Evolutionary conservation across 371 early-diverging fungal genomes (phyloP).

Genomic region (Apophysomyces elegans): DNA sequence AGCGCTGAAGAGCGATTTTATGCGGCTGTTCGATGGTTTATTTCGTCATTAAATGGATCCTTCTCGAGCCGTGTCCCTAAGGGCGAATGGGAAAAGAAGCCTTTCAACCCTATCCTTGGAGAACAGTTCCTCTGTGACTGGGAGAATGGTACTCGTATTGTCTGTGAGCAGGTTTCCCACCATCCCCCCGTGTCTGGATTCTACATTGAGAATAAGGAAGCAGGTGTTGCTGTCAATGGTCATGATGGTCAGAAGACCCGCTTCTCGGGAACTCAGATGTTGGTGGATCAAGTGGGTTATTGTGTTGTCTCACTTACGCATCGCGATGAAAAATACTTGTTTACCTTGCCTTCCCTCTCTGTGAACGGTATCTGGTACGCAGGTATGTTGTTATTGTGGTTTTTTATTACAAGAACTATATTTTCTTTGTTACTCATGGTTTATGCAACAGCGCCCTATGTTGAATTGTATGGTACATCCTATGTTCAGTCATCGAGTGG

Average conservation of each 20-base stretch:
- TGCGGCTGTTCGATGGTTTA: conserved; percentile 77
- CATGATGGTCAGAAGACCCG: conserved; percentile 85
- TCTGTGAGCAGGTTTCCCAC: conserved; percentile 79
- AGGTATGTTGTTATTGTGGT: conserved; percentile 40
- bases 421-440: too few relatives aligned
- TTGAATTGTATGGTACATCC: conserved; percentile 77
- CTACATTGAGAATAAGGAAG: conserved; percentile 71
- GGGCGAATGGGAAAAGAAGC: conserved; percentile 83
- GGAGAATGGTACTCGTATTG: conserved; percentile 69
- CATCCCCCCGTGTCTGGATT: conserved; percentile 81
- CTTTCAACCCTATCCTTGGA: conserved; percentile 87
- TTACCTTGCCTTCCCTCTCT: conserved; percentile 77
- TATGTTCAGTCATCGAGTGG: conserved; percentile 72
- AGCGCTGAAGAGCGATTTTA: conserved; percentile 73
- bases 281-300: conserved; percentile 80
- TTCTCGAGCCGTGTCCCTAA: conserved; percentile 72
- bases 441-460: conserved; percentile 58
- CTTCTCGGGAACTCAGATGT: conserved; percentile 76
- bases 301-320: conserved; percentile 62
- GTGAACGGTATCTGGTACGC: conserved; percentile 84
- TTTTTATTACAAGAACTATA: neutral
- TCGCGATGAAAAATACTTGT: conserved; percentile 67
- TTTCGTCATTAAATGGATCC: conserved; percentile 77
- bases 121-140: conserved; percentile 78
- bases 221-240: conserved; percentile 72